phyloP scores from a whole-genome alignment of 495 filamentous ascomycete species.

The Cercophora scortea region DNA sequence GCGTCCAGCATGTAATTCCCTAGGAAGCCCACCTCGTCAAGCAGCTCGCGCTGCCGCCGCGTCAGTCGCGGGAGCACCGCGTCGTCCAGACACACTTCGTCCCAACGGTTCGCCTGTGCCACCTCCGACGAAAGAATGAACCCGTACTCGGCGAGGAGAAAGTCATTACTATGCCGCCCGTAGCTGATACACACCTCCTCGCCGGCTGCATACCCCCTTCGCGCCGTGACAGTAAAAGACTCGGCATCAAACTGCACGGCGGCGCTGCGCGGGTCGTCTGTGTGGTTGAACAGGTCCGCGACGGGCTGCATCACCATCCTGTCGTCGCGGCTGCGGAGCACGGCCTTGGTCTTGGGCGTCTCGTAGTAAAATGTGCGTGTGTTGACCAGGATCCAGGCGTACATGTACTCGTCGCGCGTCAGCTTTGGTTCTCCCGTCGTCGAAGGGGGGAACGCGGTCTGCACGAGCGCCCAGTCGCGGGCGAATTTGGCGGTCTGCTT shows the following conservation, averaged over 20 bases:
- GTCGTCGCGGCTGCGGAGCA: constrained; percentile 50
- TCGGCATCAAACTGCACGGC: constrained; percentile 49
- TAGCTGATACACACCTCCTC: constrained; percentile 79
- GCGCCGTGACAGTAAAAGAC: constrained; percentile 54
- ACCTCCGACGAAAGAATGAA: too few relatives aligned
- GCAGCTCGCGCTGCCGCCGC: constrained; percentile 34
- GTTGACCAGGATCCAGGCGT: constrained; percentile 77
- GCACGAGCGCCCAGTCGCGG: constrained; percentile 52
- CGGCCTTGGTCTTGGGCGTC: constrained; percentile 33
- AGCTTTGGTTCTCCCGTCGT: constrained; percentile 16
- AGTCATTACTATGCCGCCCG: constrained; percentile 72
- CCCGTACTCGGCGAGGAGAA: constrained; percentile 77
- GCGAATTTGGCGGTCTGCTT: constrained; percentile 56
- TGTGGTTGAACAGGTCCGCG: constrained; percentile 79
- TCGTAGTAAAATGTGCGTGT: constrained; percentile 75
- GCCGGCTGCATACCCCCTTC: constrained; percentile 48
- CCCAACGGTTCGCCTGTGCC: constrained; percentile 61
- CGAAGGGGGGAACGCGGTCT: not conserved
- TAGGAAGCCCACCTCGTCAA: constrained; percentile 54
- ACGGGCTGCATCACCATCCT: constrained; percentile 77
- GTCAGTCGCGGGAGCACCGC: constrained; percentile 50
- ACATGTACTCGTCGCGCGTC: constrained; percentile 48
- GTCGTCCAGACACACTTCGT: constrained; percentile 62
- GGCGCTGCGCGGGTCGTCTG: constrained; percentile 46
- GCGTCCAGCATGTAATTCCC: constrained; percentile 60